Evolutionary conservation across 148 eudicot species (phyloP).

Genomic region (Rhododendron henanense): DNA sequence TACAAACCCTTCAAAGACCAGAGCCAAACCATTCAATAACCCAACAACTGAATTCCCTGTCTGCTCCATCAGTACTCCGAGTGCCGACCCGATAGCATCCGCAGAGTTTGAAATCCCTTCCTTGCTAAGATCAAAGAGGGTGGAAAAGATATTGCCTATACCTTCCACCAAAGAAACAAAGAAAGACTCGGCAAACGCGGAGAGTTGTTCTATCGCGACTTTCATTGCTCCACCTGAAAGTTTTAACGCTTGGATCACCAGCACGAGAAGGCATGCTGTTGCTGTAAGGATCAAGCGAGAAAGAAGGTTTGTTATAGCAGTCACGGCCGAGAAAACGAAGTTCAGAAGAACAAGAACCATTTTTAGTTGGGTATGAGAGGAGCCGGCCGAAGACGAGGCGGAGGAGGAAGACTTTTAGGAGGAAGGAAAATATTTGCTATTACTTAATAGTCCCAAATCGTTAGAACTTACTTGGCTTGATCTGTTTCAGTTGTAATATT

Average conservation of each 20-base stretch:
- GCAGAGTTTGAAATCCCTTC: constrained; percentile 31
- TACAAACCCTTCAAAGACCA: constrained; percentile 26
- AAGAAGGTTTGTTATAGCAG: constrained; percentile 28
- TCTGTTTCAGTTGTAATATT: neutral
- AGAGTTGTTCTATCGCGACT: neutral
- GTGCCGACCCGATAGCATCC: constrained; percentile 19
- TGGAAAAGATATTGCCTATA: constrained; percentile 10
- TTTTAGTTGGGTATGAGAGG: neutral
- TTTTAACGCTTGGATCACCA: constrained; percentile 46
- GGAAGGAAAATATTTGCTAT: constrained; percentile 3
- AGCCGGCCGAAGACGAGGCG: neutral
- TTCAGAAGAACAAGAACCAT: constrained; percentile 49
- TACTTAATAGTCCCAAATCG: neutral
- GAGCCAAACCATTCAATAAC: constrained; percentile 21
- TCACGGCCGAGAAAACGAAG: constrained; percentile 32
- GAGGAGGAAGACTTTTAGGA: constrained; percentile 1
- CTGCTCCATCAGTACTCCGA: constrained; percentile 31
- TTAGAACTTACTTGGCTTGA: constrained; percentile 1
- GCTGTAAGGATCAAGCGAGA: constrained; percentile 35
- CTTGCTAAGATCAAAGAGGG: constrained; percentile 28
- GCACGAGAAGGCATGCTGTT: constrained; percentile 37
- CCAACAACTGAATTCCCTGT: constrained; percentile 27
- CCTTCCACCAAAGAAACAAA: constrained; percentile 9
- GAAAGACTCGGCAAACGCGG: constrained; percentile 32
- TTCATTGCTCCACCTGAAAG: neutral